Evolutionary conservation across 2,329 filamentous ascomycete species (phyloP), one percentile per base, ranked within the genome.

Genomic region (Daldinia sp.): DNA sequence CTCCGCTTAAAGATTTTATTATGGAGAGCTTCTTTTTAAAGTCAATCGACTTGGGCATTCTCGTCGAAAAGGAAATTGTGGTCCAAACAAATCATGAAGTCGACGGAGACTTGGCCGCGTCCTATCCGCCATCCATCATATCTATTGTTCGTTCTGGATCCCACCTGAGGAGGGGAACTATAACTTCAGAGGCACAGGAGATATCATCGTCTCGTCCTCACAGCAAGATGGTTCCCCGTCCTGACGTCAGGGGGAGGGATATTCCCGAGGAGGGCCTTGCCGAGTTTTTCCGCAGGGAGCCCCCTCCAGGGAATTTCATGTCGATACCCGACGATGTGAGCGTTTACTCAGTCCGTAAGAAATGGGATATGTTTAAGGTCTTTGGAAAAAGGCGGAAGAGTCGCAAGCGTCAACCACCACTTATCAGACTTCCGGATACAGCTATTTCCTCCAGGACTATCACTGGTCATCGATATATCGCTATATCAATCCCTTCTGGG

Each of bases 401-500:
- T 44, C 69, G 37, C 35, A 71, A 66, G 69, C 68, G 30, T 5
- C 72, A 67, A 6, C 76, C 75, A 0, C 72, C 76, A 28, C 67
- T 77, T 23, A 75, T 84, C 66, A 77, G 74, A 59, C 80, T 89
- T 3, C 87, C 87, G 7, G 87, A 89, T 73, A 84, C 84, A 26
- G 86, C 87, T 12, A 81, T 89, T 13, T 84, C 85, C 3, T 84
- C 86, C 6, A 84, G 78, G 39, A 89, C 87, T 0, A 84, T 77
- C 6, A 83, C 80, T 2, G 87, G 87, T 1, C 81, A 87, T 73
- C 82, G 85, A 4, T 85, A 89, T 72, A 89, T 90, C 69, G 86
- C 87, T 65, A 89, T 89, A 58, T 88, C 87, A 0, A 88, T 89
- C 50, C 87, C 88, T 1, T 66, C 84, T 12, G 82, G 87, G 69